Conservation (phyloP, 768 basidiomycete genomes). For the Suillus brevipes region DNA sequence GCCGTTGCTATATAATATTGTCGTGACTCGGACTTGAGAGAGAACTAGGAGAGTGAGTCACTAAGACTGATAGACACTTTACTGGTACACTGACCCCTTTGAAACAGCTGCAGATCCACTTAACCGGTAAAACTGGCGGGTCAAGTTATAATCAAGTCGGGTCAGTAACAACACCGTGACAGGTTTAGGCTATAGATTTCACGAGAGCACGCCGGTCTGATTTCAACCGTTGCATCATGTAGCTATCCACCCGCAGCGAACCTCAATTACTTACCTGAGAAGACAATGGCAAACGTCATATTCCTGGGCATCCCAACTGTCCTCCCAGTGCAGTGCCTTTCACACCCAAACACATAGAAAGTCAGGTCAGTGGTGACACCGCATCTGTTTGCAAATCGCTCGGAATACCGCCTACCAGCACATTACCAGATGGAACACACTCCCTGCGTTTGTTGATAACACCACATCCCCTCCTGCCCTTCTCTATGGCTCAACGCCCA, state of each 20-base stretch:
- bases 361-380: slow-evolving; percentile 17
- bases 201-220: not conserved
- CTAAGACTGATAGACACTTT: no score
- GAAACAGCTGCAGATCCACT: no score
- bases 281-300: no score
- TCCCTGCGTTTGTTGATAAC: slow-evolving; percentile 33
- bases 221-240: not conserved
- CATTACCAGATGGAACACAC: slow-evolving; percentile 29
- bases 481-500: slow-evolving; percentile 36
- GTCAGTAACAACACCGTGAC: no score
- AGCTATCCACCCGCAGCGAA: not conserved
- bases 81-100: no score
- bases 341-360: slow-evolving; percentile 16
- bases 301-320: no score
- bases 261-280: no score
- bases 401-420: slow-evolving; percentile 28
- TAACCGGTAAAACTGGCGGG: no score
- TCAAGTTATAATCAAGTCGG: no score
- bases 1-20: not conserved
- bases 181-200: not conserved
- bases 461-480: slow-evolving; percentile 19
- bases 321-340: no score
- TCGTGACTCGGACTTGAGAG: not conserved
- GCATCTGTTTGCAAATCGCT: slow-evolving; percentile 23
- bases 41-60: no score